These are phyloP conservation scores for Neophaeococcomyces aloes DNA, from an alignment of 2,329 filamentous ascomycete species.

Conservation along the genomic window DNA sequence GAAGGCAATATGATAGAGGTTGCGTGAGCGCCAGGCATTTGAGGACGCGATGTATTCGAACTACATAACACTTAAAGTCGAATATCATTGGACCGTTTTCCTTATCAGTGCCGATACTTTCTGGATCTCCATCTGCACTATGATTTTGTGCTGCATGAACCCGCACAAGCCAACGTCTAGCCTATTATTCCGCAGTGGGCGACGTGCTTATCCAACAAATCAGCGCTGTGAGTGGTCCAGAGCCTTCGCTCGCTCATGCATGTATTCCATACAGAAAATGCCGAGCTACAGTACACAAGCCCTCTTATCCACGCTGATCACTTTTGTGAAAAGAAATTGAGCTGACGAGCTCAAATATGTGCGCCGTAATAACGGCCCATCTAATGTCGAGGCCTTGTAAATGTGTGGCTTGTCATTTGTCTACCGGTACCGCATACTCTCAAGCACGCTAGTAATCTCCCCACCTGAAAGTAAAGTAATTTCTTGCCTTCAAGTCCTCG, in stretches of 20 bases:
- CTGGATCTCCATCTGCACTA: background rate
- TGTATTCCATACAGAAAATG: background rate
- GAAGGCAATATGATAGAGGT: background rate
- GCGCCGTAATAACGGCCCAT: background rate
- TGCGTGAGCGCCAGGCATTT: constrained; percentile 1
- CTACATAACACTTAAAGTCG: background rate
- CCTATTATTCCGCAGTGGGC: background rate
- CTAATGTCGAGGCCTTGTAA: background rate
- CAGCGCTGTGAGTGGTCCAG: background rate
- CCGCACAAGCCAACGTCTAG: constrained; percentile 1
- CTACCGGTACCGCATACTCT: background rate
- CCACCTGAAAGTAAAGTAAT: constrained; percentile 8
- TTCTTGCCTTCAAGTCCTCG: constrained; percentile 4
- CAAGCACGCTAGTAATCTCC: constrained; percentile 2
- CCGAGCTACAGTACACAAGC: too few species aligned
- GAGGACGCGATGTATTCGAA: constrained; percentile 9
- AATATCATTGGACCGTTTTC: background rate
- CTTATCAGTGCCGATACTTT: constrained; percentile 8
- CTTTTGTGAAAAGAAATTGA: background rate
- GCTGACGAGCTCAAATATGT: constrained; percentile 1
- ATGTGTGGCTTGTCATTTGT: constrained; percentile 3
- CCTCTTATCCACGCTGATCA: background rate
- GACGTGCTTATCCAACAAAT: constrained; percentile 4
- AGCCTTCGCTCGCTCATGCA: background rate
- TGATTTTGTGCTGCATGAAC: constrained; percentile 7